Base-by-base conservation (phyloP, 176 grass and related monocot genomes). In the Tuctoria greenei region DNA sequence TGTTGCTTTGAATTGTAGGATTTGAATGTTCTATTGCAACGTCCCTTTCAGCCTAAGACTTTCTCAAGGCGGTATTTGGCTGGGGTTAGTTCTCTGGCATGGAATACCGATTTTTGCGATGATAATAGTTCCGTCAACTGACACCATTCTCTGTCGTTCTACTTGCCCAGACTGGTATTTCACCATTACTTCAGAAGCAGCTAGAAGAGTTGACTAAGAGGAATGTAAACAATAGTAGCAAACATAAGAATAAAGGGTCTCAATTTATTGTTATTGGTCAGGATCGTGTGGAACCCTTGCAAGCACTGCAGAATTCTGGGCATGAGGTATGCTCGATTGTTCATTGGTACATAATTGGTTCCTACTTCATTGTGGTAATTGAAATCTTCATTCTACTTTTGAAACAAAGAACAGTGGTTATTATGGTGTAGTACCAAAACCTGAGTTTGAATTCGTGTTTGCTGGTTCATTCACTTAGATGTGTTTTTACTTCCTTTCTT, bases 271-370 rank as follows among this genome's bases (percentile, higher is more conserved):
- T 96, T 43, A 88, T 96, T 72, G 93, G 93, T 74, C 89, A 92
- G 86, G 84, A 92, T 86, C 64, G 79, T 70, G 82, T 92, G 66
- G 93, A 92, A 91, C 93, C 93, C 26, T 88, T 96, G 39, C 86
- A 92, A 79, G 93, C 93, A 26, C 89, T 96, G 73, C 93, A 85
- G 59, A 91, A 76, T 85, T 80, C 86, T 67, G 93, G 93, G 31
- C 83, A 85, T 26, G 84, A 96, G 89, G 93, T 93, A 45, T 61
- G 18, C 44, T 17, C 8, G 18, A 49, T 55, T 67, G 44, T 62
- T 31, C 27, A 7, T 17, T 6, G 25, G 15, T 31, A 28, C 25
- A 31, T 15, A 61, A 1, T 31, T 31, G 31, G 20, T 61, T 61
- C n/a, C 1, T 61, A 6, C 57, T 55, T 58, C 16, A 8, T 8